Evolutionary conservation across 306 rosid genomes (phyloP), one percentile per base, ranked within the genome.

Genomic region (Corylus avellana): DNA sequence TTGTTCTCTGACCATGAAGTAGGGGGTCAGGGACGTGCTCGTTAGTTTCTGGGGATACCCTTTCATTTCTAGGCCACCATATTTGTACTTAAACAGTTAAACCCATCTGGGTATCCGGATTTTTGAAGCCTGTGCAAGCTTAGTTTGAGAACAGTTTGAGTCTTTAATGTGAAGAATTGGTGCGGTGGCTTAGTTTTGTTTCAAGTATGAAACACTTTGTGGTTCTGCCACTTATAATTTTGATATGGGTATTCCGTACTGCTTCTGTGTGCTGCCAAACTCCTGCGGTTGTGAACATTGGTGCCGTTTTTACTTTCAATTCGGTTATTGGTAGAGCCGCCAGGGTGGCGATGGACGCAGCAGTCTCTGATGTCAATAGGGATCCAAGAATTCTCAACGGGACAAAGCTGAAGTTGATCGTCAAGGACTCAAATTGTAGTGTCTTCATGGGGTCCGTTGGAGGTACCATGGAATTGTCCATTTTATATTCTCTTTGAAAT

Each of bases 311-410:
- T 77, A 82, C 90, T 70, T 89, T 88, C 18, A 82, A 95, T 83
- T 91, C 99, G 7, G 91, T 95, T 46, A 91, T 95, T 70, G 99
- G 99, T 66, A 89, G 80, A 90, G 92, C 77, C 72, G 93, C 97
- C 0, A 89, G 78, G 77, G 51, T 50, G 39, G 97, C 97, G 14
- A 87, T 95, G 88, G 77, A 95, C 79, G 87, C 86, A 80, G 99
- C 98, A 8, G 82, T 90, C 29, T 82, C 86, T 77, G 99, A 95
- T 81, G 84, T 95, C 67, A 95, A 95, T 75, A 86, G 80, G 12
- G 93, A 93, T 72, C 91, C 92, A 18, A 62, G 12, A 20, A 75
- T 95, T 81, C 98, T 95, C 74, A 83, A 79, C 0, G 97, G 93
- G 51, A 91, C 91, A 1, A 27, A 85, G 20, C 92, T 95, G 53